Evolutionary conservation across 2,329 filamentous ascomycete genomes (phyloP).

Genomic region (Beauveria brongniartii): DNA sequence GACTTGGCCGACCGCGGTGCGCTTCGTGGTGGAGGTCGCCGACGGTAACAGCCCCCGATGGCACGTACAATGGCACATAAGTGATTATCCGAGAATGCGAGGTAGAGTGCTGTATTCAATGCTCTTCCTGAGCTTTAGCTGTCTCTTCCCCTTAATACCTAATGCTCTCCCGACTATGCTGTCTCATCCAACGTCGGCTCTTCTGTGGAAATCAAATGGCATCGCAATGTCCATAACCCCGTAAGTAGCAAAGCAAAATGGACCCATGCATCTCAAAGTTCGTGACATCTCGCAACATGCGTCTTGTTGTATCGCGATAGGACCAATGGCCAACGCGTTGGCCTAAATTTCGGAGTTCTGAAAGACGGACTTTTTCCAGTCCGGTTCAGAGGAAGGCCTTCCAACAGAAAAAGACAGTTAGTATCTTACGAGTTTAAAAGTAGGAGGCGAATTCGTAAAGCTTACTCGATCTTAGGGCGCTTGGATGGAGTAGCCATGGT

Average conservation of each 20-base stretch:
- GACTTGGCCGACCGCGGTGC: background rate
- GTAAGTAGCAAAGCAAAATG: background rate
- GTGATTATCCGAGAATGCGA: background rate
- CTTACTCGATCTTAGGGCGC: slow-evolving; percentile 14
- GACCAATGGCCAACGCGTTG: background rate
- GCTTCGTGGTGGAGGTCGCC: background rate
- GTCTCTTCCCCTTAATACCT: background rate
- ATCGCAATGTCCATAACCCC: background rate
- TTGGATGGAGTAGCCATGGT: slow-evolving; percentile 17
- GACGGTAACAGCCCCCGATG: background rate
- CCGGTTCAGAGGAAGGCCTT: background rate
- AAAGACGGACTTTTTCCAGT: background rate
- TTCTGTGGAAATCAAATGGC: background rate
- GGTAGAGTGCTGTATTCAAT: background rate
- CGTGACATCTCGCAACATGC: background rate
- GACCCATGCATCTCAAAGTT: background rate
- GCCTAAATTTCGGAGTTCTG: background rate
- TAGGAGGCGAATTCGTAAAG: too few species aligned
- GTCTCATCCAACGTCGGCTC: background rate
- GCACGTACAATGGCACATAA: background rate
- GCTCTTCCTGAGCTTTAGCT: background rate
- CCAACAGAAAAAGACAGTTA: background rate
- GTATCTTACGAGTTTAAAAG: background rate
- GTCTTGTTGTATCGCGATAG: background rate
- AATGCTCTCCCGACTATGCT: background rate